phyloP scores from a whole-genome alignment of 2,329 filamentous ascomycete genomes.

The Venturia effusa region DNA sequence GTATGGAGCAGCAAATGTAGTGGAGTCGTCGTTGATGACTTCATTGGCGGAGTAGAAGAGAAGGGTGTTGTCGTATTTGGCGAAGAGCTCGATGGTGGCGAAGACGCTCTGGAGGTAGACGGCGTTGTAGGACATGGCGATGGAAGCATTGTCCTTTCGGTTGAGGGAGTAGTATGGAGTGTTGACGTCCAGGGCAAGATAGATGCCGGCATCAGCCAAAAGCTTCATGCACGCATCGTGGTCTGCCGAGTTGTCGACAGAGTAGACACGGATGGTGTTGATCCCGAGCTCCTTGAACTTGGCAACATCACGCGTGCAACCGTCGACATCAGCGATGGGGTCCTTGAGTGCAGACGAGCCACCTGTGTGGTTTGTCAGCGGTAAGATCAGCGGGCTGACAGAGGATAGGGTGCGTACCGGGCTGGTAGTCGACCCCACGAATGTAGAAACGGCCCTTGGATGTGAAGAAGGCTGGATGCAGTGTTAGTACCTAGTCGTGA shows the following conservation, averaged over 20 bases:
- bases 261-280: conserved; percentile 90
- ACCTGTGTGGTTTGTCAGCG: not conserved
- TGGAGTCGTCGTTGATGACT: conserved; percentile 56
- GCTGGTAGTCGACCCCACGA: conserved; percentile 55
- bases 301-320: conserved; percentile 69
- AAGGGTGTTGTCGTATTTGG: conserved; percentile 74
- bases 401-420: conserved; percentile 26
- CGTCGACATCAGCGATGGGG: conserved; percentile 59
- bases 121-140: conserved; percentile 12
- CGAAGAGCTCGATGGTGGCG: conserved; percentile 76
- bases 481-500: conserved; percentile 15
- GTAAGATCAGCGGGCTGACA: not conserved
- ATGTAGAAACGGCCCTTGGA: conserved; percentile 51
- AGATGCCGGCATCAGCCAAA: conserved; percentile 76
- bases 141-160: conserved; percentile 33
- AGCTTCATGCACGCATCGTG: conserved; percentile 80
- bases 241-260: conserved; percentile 71
- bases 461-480: conserved; percentile 46
- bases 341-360: conserved; percentile 36
- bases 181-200: conserved; percentile 86
- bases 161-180: conserved; percentile 84
- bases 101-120: conserved; percentile 79
- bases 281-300: conserved; percentile 78
- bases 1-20: conserved; percentile 58
- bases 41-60: conserved; percentile 77